Percentiles rank a stretch among this genome's conserved stretches.
Conservation (phyloP, 2,329 filamentous ascomycete species). For the Bipolaris bicolor region DNA sequence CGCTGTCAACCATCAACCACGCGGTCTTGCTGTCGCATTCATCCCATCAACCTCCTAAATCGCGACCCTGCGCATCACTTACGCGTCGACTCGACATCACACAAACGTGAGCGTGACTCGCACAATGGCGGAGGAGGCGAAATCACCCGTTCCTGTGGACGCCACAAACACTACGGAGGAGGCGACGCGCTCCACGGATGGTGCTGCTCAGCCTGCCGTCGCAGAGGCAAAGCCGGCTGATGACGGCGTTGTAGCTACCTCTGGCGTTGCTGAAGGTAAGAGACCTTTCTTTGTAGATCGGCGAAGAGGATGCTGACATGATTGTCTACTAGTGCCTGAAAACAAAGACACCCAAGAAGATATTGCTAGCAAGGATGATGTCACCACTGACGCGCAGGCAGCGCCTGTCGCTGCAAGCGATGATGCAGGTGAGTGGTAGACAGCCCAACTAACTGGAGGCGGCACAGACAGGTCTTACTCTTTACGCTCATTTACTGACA, state of each 20-base stretch:
- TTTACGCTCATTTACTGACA: slow-evolving; percentile 20
- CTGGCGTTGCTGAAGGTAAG: slow-evolving; percentile 41
- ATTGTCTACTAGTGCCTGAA: slow-evolving; percentile 25
- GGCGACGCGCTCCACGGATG: slow-evolving; percentile 40
- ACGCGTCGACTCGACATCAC: slow-evolving; percentile 47
- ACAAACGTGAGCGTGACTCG: slow-evolving; percentile 40
- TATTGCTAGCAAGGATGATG: slow-evolving; percentile 26
- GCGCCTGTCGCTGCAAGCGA: slow-evolving; percentile 28
- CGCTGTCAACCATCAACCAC: slow-evolving; percentile 40
- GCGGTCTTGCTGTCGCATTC: slow-evolving; percentile 33
- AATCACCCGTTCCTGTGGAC: slow-evolving; percentile 35
- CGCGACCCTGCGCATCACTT: slow-evolving; percentile 36
- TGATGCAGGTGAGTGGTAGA: slow-evolving; percentile 33
- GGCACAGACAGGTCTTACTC: not conserved
- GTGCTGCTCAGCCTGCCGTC: slow-evolving; percentile 34
- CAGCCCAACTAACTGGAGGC: not conserved
- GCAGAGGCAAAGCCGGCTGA: slow-evolving; percentile 40
- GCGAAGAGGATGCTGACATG: slow-evolving; percentile 26
- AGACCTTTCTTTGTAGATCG: slow-evolving; percentile 5
- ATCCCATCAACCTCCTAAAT: slow-evolving; percentile 35
- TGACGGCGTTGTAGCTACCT: slow-evolving; percentile 36
- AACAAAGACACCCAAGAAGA: slow-evolving; percentile 28
- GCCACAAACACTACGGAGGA: slow-evolving; percentile 37
- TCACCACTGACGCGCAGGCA: slow-evolving; percentile 34
- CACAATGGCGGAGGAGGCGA: slow-evolving; percentile 48